Base-by-base conservation (phyloP, 1,284 basidiomycete genomes). In the Hypsizygus ulmarius region DNA sequence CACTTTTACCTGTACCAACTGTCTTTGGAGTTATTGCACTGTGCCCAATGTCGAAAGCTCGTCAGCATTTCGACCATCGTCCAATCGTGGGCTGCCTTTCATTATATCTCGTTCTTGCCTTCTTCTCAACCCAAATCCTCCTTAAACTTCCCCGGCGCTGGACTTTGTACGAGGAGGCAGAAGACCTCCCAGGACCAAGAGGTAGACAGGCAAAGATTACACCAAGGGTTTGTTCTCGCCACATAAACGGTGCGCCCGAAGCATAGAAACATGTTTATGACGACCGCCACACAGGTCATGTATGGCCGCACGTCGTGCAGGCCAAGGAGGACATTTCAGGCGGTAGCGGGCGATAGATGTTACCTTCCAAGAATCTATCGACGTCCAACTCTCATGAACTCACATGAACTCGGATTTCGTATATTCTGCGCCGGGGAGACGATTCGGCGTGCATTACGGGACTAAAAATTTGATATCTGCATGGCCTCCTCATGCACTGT, bases 1-100 rank as follows among this genome's bases (percentile, higher is more conserved):
- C 77, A 84, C 57, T 62, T 82, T 45, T 67, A 71, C 44, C 55
- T 85, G 33, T 75, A 82, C 60, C 54, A 69, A 30, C 39, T 43
- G 0, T 68, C 78, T 0, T 59, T 69, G 6, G 49, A 59, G 1
- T 41, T 70, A n/a, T 63, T 84, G 15, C 43, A n/a, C n/a, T n/a
- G 69, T 2, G 54, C 54, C 0, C 78, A 82, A 34, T 80, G 73
- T 51, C 53, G 60, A 4, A 75, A 69, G 47, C 71, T 84, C 12
- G 46, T 69, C 14, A 54, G 64, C 0, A 39, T 66, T 11, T 69
- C 74, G 0, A 42, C 53, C 16, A 62, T 66, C 47, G 25, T 76
- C 12, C 59, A 70, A 11, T 55, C 62, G 5, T 83, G 81, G 81
- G 60, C 64, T 9, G 47, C 55, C 0, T 72, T 69, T 1, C 62